A percentile compares a stretch with the other conserved stretches of the same genome.
Evolutionary conservation across 2,329 filamentous ascomycete genomes (phyloP).

Genomic region (Pseudopyricularia cyperi): DNA sequence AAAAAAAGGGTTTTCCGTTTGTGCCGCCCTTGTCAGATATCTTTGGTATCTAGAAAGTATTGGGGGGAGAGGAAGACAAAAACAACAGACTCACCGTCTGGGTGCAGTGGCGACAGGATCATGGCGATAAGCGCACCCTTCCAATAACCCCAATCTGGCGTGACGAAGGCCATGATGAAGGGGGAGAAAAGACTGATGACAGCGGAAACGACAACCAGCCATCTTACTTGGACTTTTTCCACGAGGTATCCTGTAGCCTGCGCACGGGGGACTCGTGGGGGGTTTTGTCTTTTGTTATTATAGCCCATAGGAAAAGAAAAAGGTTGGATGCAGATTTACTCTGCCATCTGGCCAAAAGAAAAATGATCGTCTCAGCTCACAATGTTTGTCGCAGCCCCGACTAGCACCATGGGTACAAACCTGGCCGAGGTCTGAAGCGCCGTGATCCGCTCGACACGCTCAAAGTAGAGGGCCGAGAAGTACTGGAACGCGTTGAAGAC

Average conservation of each 20-base stretch:
- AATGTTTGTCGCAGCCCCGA: constrained; percentile 6
- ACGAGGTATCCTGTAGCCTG: constrained; percentile 25
- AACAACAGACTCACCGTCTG: neutral
- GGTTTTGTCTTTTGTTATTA: neutral
- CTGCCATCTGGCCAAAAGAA: neutral
- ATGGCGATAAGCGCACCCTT: neutral
- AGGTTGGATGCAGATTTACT: neutral
- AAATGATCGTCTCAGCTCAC: neutral
- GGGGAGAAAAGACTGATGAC: neutral
- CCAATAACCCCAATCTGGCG: neutral
- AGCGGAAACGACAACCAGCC: neutral
- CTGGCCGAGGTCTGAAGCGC: constrained; percentile 32
- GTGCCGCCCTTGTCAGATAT: neutral
- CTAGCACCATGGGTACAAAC: constrained; percentile 25
- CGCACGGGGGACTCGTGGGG: too few species aligned
- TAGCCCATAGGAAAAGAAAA: neutral
- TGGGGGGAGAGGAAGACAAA: too few species aligned
- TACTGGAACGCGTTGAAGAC: constrained; percentile 32
- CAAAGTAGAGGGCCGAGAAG: constrained; percentile 36
- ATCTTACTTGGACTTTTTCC: constrained; percentile 12
- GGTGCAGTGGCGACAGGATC: neutral
- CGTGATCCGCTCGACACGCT: constrained; percentile 30
- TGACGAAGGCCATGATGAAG: neutral
- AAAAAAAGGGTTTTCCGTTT: neutral
- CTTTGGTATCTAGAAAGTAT: neutral